phyloP scores from a whole-genome alignment of 768 basidiomycete genomes.

The Artomyces pyxidatus region DNA sequence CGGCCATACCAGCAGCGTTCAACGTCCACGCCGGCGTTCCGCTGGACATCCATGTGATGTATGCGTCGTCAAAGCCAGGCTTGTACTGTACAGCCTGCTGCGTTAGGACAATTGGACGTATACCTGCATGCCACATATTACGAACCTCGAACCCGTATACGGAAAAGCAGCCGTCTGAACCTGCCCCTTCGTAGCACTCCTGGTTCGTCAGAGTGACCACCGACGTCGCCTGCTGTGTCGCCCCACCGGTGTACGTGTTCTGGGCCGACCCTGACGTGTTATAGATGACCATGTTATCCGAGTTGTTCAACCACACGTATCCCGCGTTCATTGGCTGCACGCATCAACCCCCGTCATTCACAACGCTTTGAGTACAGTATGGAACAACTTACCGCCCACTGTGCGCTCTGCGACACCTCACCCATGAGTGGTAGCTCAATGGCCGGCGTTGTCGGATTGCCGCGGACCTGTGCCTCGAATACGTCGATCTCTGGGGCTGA shows the following conservation, averaged over 20 bases:
- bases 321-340: conserved; percentile 43
- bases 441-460: background rate
- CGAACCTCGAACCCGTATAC: conserved; percentile 34
- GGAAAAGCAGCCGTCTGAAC: conserved; percentile 27
- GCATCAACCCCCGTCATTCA: conserved; percentile 36
- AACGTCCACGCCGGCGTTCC: conserved; percentile 32
- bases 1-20: conserved; percentile 26
- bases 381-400: conserved; percentile 1
- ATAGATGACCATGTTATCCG: conserved; percentile 47
- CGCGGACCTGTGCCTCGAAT: conserved; percentile 39
- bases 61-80: conserved; percentile 26
- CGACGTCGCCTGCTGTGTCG: conserved; percentile 80
- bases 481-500: conserved; percentile 64
- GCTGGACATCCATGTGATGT: conserved; percentile 37
- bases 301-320: conserved; percentile 64
- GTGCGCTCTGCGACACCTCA: conserved; percentile 1
- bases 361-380: conserved; percentile 13
- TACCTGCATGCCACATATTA: background rate
- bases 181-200: conserved; percentile 25
- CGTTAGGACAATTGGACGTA: too few species aligned
- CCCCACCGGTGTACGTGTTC: conserved; percentile 68
- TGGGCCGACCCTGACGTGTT: conserved; percentile 42
- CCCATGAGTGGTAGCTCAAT: background rate
- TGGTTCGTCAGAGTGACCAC: conserved; percentile 44
- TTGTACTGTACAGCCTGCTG: conserved; percentile 25